A percentile compares a stretch with the other conserved stretches of the same genome.
Conservation (phyloP, 2,329 filamentous ascomycete species). For the Chaetothyriales sp. region DNA sequence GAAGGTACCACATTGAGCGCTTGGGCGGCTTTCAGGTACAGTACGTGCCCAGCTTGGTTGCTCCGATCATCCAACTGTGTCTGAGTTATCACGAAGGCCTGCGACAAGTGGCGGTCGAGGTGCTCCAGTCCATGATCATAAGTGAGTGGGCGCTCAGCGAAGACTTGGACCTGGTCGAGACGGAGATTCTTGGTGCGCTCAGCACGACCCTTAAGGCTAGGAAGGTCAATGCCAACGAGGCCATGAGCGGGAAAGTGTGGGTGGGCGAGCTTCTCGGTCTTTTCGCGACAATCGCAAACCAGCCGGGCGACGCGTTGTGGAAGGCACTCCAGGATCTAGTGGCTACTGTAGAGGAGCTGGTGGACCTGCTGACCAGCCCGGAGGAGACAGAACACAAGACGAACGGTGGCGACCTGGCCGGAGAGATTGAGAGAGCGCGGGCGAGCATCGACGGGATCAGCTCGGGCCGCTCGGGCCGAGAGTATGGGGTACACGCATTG, state of each 20-base stretch:
- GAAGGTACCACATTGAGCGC: conserved; percentile 62
- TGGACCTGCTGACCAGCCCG: conserved; percentile 81
- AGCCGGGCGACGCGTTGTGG: conserved; percentile 60
- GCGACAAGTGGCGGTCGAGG: conserved; percentile 76
- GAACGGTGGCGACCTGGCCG: conserved; percentile 1
- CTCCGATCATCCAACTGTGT: conserved; percentile 84
- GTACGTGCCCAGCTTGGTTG: conserved; percentile 84
- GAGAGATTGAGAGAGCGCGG: conserved; percentile 11
- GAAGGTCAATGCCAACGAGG: conserved; percentile 58
- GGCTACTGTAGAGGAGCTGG: conserved; percentile 71
- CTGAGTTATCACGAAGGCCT: conserved; percentile 89
- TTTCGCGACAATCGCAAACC: conserved; percentile 57
- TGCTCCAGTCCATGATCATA: conserved; percentile 94
- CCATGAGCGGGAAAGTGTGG: conserved; percentile 82
- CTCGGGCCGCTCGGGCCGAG: conserved; percentile 8
- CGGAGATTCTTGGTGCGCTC: conserved; percentile 89
- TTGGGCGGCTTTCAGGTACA: conserved; percentile 97
- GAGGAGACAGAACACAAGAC: conserved; percentile 45
- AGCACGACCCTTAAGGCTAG: conserved; percentile 84
- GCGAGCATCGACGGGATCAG: conserved; percentile 16
- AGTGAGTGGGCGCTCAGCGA: conserved; percentile 96
- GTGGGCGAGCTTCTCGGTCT: conserved; percentile 69
- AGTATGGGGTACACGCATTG: conserved; percentile 36
- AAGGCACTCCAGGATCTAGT: conserved; percentile 65
- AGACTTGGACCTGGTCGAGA: conserved; percentile 80